Evolutionary conservation across 768 basidiomycete species (phyloP).

Genomic region (Leccinellum luteum): DNA sequence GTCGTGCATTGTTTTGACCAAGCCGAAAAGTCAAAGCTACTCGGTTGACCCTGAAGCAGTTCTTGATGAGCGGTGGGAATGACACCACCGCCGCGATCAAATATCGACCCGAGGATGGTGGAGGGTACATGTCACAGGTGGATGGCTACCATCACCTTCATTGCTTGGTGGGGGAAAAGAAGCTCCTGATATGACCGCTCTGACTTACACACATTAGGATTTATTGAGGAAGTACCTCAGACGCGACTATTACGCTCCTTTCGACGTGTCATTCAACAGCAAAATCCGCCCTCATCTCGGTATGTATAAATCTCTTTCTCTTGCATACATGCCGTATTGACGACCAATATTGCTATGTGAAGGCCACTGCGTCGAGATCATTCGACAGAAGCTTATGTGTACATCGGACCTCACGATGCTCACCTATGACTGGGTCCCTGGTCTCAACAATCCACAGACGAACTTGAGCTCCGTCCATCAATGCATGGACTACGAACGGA

Average conservation of each 20-base stretch:
- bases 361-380: constrained; percentile 1
- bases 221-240: background rate
- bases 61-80: constrained; percentile 4
- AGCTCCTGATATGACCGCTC: background rate
- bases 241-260: background rate
- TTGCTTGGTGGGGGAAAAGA: constrained; percentile 1
- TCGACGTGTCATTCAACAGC: background rate
- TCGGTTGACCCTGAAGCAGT: constrained; percentile 7
- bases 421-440: background rate
- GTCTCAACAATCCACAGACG: background rate
- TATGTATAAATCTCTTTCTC: background rate
- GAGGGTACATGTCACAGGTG: constrained; percentile 11
- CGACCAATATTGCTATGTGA: background rate
- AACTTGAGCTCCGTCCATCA: background rate
- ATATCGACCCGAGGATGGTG: constrained; percentile 11
- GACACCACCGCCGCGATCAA: background rate
- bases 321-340: too few relatives aligned
- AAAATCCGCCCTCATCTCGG: constrained; percentile 1
- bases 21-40: constrained; percentile 1
- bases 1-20: background rate
- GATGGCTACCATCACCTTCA: constrained; percentile 11
- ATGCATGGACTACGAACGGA: background rate
- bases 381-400: constrained; percentile 6
- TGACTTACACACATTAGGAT: background rate
- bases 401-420: background rate